Conservation (phyloP, 306 rosid species). For the Citrullus amarus region DNA sequence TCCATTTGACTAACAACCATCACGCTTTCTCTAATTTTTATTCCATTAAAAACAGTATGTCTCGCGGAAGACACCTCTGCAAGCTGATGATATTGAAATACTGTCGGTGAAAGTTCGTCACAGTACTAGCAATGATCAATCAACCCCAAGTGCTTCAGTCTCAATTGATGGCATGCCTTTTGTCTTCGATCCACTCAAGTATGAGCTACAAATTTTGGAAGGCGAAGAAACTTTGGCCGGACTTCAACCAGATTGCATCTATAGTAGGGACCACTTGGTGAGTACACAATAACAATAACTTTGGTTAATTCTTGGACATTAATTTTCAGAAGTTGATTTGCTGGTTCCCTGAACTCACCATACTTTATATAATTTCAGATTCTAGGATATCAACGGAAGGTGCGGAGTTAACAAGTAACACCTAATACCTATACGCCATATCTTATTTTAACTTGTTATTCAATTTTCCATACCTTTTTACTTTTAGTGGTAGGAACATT, state of each 20-base stretch:
- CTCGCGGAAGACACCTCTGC: constrained; percentile 43
- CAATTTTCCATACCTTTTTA: constrained; percentile 5
- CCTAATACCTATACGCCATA: background rate
- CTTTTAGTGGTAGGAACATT: constrained; percentile 8
- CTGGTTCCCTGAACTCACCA: background rate
- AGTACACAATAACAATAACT: constrained; percentile 14
- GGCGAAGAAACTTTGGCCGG: constrained; percentile 56
- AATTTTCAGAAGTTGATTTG: background rate
- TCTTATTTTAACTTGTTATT: background rate
- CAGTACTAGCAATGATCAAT: constrained; percentile 10
- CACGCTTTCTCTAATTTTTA: background rate
- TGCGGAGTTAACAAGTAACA: constrained; percentile 15
- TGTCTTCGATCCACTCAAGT: constrained; percentile 35
- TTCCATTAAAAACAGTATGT: constrained; percentile 39
- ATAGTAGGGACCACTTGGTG: constrained; percentile 51
- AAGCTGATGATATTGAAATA: constrained; percentile 62
- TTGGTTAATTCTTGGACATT: background rate
- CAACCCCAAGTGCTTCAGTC: constrained; percentile 4
- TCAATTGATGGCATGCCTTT: constrained; percentile 21
- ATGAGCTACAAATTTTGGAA: constrained; percentile 52
- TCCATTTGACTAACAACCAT: background rate
- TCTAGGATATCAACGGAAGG: constrained; percentile 63
- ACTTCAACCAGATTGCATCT: constrained; percentile 42
- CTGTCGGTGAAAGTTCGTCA: constrained; percentile 38
- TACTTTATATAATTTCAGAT: constrained; percentile 46